phyloP scores from a whole-genome alignment of 352 stramenopile species.

The Aphanomyces cochlioides region DNA sequence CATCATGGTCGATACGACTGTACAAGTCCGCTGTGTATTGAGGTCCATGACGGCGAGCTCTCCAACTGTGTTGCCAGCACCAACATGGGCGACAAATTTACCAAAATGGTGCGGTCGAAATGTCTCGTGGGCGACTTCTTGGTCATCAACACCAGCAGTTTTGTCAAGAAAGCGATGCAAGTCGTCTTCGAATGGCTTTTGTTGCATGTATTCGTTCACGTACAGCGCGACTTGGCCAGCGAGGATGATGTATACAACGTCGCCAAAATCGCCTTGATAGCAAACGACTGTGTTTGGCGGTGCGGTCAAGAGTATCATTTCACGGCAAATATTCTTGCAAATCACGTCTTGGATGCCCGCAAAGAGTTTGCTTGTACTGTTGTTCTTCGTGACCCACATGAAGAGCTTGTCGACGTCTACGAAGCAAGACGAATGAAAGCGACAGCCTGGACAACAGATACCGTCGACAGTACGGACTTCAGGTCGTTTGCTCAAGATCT shows the following conservation, averaged over 20 bases:
- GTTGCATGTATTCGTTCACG: slow-evolving; percentile 58
- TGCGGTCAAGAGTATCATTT: slow-evolving; percentile 76
- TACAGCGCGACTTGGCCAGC: slow-evolving; percentile 69
- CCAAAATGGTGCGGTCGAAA: slow-evolving; percentile 43
- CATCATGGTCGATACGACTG: slow-evolving; percentile 58
- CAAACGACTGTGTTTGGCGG: slow-evolving; percentile 60
- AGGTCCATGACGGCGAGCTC: slow-evolving; percentile 80
- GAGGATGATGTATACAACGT: slow-evolving; percentile 80
- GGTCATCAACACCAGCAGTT: neutral
- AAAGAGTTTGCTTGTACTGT: slow-evolving; percentile 80
- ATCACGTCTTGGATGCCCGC: slow-evolving; percentile 80
- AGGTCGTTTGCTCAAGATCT: slow-evolving; percentile 19
- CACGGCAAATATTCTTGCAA: slow-evolving; percentile 84
- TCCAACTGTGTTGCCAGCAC: slow-evolving; percentile 65
- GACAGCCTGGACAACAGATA: neutral
- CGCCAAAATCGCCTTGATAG: slow-evolving; percentile 78
- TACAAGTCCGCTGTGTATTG: slow-evolving; percentile 63
- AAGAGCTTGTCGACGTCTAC: slow-evolving; percentile 72
- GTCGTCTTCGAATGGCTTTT: slow-evolving; percentile 27
- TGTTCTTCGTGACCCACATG: slow-evolving; percentile 75
- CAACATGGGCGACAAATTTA: slow-evolving; percentile 76
- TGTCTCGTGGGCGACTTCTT: too few species aligned
- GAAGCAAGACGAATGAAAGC: neutral
- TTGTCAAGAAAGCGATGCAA: slow-evolving; percentile 29
- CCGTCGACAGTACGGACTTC: slow-evolving; percentile 18